phyloP scores from a whole-genome alignment of 345 rosid species.

The Fremontodendron californicum region DNA sequence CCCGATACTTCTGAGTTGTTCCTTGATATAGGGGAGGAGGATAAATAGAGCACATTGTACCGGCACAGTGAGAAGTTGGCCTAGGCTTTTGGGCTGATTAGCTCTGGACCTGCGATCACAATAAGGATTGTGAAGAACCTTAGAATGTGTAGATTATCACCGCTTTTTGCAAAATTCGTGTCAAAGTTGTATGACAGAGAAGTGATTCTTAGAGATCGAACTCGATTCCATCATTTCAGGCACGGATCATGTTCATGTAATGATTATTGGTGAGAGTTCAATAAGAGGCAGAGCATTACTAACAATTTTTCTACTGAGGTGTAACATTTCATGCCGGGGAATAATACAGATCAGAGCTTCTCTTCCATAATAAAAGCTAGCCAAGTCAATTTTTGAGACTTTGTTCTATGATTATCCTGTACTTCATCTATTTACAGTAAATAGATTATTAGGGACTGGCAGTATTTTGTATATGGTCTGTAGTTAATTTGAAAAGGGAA shows the following conservation, averaged over 20 bases:
- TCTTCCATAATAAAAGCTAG: neutral
- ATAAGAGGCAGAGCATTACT: neutral
- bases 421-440: neutral
- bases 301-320: neutral
- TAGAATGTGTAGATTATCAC: constrained; percentile 48
- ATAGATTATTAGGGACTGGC: neutral
- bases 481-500: no score
- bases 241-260: constrained; percentile 39
- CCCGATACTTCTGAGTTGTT: constrained; percentile 46
- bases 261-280: constrained; percentile 36
- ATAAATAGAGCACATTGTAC: constrained; percentile 33
- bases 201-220: constrained; percentile 39
- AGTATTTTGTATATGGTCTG: no score
- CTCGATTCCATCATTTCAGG: constrained; percentile 41
- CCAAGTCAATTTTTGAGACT: neutral
- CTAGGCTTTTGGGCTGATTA: constrained; percentile 32
- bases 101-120: constrained; percentile 27
- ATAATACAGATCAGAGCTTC: neutral
- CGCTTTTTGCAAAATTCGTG: constrained; percentile 28
- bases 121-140: constrained; percentile 42
- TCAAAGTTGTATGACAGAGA: constrained; percentile 38
- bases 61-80: constrained; percentile 38
- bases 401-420: neutral
- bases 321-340: neutral
- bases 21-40: constrained; percentile 45